These are phyloP conservation scores for Arthroderma sp. DNA, from an alignment of 2,329 filamentous ascomycete species.

Conservation along the genomic window DNA sequence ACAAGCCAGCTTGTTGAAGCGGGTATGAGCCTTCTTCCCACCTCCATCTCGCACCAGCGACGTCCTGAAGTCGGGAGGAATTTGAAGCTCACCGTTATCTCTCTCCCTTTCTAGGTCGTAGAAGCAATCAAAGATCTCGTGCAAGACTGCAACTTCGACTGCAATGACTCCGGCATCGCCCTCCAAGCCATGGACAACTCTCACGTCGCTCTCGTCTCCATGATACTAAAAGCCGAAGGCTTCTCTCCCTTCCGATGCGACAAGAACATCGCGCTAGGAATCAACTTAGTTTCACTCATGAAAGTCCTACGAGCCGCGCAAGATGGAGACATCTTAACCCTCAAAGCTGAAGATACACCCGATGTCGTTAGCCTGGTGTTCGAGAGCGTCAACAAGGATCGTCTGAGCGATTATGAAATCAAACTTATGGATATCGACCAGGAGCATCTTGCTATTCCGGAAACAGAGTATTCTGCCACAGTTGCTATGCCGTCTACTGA, in stretches of 20 bases:
- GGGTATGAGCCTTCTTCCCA: slow-evolving; percentile 44
- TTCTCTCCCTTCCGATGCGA: slow-evolving; percentile 96
- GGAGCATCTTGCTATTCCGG: slow-evolving; percentile 95
- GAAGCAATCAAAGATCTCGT: slow-evolving; percentile 99
- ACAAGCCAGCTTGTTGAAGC: slow-evolving; percentile 88
- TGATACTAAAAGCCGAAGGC: slow-evolving; percentile 91
- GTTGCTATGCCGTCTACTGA: slow-evolving; percentile 78
- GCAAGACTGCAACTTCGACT: slow-evolving; percentile 99
- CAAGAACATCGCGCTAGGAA: slow-evolving; percentile 93
- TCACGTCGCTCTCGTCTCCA: slow-evolving; percentile 95
- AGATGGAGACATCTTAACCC: slow-evolving; percentile 83
- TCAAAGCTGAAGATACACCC: slow-evolving; percentile 94
- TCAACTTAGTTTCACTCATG: slow-evolving; percentile 91
- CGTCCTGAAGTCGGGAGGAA: not conserved
- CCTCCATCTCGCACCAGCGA: not conserved
- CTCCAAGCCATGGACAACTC: slow-evolving; percentile 99
- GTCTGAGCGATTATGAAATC: slow-evolving; percentile 96
- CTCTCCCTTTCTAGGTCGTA: slow-evolving; percentile 53
- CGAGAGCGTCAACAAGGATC: slow-evolving; percentile 76
- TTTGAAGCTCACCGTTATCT: slow-evolving; percentile 6
- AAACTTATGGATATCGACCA: slow-evolving; percentile 99
- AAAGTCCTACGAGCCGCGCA: slow-evolving; percentile 93
- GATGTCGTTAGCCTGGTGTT: slow-evolving; percentile 93
- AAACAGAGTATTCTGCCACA: slow-evolving; percentile 93
- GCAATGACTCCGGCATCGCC: slow-evolving; percentile 97